Evolutionary conservation across 768 basidiomycete species (phyloP), one percentile per base, ranked within the genome.

Genomic region (Lanmaoa rubissima): DNA sequence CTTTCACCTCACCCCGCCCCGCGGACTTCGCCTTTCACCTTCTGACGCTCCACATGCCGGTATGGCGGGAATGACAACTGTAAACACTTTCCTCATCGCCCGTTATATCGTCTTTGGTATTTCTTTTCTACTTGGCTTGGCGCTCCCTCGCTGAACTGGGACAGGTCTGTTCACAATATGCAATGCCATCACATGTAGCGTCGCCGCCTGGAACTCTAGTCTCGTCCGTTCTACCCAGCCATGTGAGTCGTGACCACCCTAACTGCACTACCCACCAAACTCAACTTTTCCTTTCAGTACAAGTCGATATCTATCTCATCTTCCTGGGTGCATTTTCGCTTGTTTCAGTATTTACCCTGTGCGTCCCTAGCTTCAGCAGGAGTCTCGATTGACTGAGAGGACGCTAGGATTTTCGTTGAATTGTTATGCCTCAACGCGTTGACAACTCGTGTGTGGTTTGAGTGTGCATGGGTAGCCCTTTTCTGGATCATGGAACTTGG

Each of bases 371-470:
- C 10, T 2, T n/a, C 32, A 16, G 13, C 34, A 11, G 10, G 17
- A 5, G 17, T 42, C 9, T 13, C 17, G n/a, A 6, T 53, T 51
- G 32, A 52, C 53, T 54, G 45, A 61, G 26, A 40, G 17, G 48
- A n/a, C 53, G 19, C 19, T 47, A 83, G 81, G 65, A 78, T 81
- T 44, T 85, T 86, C 59, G 67, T 82, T 39, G 87, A 90, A 68
- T 68, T 89, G 36, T 63, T 80, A 24, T 76, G 78, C 19, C 76
- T 73, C 57, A 73, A 80, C 67, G 70, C 81, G 8, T 66, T 86
- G 43, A 77, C 83, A 21, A 79, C 79, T 24, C 79, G 77, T n/a
- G 82, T 90, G 16, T 88, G 86, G 85, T 86, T 90, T 60, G 89
- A 91, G 66, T 81, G 79, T 61, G 46, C 70, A 24, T 90, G 87